Base-by-base conservation (phyloP, 176 grass and related monocot genomes). In the Metroxylon sagu region DNA sequence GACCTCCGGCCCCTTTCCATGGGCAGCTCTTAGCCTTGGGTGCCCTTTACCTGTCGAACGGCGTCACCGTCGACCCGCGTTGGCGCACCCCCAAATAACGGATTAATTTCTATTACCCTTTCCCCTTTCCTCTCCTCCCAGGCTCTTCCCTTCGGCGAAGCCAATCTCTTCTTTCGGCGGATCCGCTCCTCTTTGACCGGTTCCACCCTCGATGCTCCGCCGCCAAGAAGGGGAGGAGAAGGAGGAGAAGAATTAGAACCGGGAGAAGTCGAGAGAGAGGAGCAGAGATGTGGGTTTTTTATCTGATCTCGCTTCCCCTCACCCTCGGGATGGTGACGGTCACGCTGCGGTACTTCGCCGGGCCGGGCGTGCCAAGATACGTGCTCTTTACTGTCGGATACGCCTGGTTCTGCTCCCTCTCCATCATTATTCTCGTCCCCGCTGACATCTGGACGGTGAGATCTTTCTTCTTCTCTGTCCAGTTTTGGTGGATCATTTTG, bases 321-420 rank as follows among this genome's bases (percentile, higher is more conserved):
- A 98, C 93, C 63, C 73, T 98, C 67, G 93, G 93, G 48, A 98
- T 98, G 93, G 87, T 98, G 64, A 70, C 58, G 61, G 67, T 98
- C 56, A 98, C 93, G 72, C 84, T 98, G 71, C 84, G 84, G 67
- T 98, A 98, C 82, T 98, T 98, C 79, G 88, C 93, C 54, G 93
- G 93, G 56, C 93, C 93, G 4, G 87, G 75, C 60, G 84, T 89
- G 70, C 93, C 93, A 54, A 75, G 79, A 26, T 92, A 98, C 76
- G 93, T 98, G 54, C 49, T 89, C 26, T 62, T 71, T 52, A 89
- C 93, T 73, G 93, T 98, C 76, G 93, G 93, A 64, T 98, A 98
- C 79, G 88, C 93, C 50, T 98, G 93, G 93, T 98, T 98, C 77
- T 92, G 88, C 84, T 98, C 93, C 62, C 84, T 98, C 62, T 90